phyloP scores from a whole-genome alignment of 306 rosid genomes.

The Hippophae gyantsensis region DNA sequence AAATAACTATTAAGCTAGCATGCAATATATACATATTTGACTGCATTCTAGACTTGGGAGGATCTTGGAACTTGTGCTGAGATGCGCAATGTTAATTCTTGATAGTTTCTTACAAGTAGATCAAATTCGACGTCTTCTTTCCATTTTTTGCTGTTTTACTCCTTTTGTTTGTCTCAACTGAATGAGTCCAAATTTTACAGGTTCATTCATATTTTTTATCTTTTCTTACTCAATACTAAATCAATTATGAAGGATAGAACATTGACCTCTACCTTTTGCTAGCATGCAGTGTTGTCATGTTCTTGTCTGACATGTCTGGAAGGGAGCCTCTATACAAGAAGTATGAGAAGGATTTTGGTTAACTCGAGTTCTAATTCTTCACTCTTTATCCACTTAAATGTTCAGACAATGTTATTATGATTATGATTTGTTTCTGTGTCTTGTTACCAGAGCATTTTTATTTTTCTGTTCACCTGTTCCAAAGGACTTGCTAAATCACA shows the following conservation, averaged over 20 bases:
- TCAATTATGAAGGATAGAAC: conserved; percentile 11
- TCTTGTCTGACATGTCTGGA: conserved; percentile 98
- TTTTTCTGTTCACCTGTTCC: conserved; percentile 84
- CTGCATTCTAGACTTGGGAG: too few species aligned
- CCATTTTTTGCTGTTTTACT: neutral
- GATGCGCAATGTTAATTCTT: neutral
- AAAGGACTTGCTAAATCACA: conserved; percentile 69
- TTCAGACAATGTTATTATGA: conserved; percentile 17
- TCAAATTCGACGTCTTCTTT: neutral
- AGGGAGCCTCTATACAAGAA: conserved; percentile 90
- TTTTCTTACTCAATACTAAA: neutral
- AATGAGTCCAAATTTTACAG: neutral
- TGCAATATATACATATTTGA: too few species aligned
- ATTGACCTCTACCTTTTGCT: conserved; percentile 48
- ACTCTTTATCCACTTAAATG: conserved; percentile 6
- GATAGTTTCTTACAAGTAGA: neutral
- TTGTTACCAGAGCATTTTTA: conserved; percentile 56
- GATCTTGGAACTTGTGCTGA: neutral
- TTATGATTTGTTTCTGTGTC: conserved; percentile 5
- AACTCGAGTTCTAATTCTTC: neutral
- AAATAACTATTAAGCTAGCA: too few species aligned
- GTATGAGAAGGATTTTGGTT: conserved; percentile 35
- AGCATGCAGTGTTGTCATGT: conserved; percentile 90
- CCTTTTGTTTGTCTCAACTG: neutral
- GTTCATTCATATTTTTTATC: neutral